Base-by-base conservation (phyloP, 2,329 filamentous ascomycete genomes). In the Xenoacremonium recifei region DNA sequence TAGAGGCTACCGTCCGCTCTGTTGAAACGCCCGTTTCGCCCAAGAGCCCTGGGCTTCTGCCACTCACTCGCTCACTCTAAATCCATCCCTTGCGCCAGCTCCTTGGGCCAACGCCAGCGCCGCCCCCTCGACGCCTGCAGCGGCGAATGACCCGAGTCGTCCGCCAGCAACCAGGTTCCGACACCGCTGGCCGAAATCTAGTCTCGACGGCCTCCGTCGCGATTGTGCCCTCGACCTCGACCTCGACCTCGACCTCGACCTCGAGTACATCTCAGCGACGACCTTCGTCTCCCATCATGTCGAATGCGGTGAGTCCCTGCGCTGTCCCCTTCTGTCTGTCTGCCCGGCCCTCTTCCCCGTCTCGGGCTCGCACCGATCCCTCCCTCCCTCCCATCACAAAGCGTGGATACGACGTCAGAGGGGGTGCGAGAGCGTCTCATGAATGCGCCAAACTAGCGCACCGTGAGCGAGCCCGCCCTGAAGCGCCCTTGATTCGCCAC, bases 401-500 rank as follows among this genome's bases (percentile, higher is more conserved):
- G 48, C 40, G 29, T 49, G 51, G 51, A 53, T 55, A 51, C 61
- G 59, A 62, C 60, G 60, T 64, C 60, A 64, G 58, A 62, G 58
- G n/a, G n/a, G 47, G 23, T 50, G 59, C 57, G 65, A 51, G 57
- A 59, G 62, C 66, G 64, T 64, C 60, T 63, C 60, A 60, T 55
- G 59, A 55, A 55, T 59, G 59, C 63, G 53, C 56, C 57, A 60
- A 49, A 45, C 58, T 59, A 61, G 57, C 52, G 54, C 59, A 52
- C 44, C 36, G 49, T 48, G 49, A 35, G n/a, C n/a, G 48, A 47
- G 50, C 47, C 43, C 48, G 45, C 45, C 55, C 50, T 57, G 50
- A 60, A 54, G 57, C 53, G 59, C 53, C 52, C 55, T 51, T 57
- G 51, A 59, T 55, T 59, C 54, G 60, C 54, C 54, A 48, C 50